Base-by-base conservation (phyloP, 352 stramenopile species). In the Phytophthora citricola region DNA sequence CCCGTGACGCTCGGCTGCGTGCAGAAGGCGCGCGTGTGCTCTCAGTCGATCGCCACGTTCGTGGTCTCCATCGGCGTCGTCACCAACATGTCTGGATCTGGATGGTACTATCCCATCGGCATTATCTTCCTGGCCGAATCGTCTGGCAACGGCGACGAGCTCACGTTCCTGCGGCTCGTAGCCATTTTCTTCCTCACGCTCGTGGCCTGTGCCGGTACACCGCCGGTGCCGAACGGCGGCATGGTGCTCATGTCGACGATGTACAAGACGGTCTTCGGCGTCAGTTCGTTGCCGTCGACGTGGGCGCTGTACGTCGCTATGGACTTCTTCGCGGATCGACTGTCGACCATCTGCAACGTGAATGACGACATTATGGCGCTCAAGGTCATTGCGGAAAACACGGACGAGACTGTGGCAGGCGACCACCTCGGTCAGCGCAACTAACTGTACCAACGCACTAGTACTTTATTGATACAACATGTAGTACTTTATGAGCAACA, bases 301-400 rank as follows among this genome's bases (percentile, higher is more conserved):
- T 92, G 90, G 59, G 72, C 70, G 12, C 73, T 89, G 5, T 80
- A 89, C 41, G 56, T 89, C 17, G 75, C 85, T 1, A 76, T 89
- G 54, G 81, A 93, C 44, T 89, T 90, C 50, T 63, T 93, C 24
- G 69, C 81, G 9, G 83, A 92, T 27, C 86, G 86, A 47, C 65
- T 94, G 34, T 67, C 67, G n/a, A 86, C 84, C 0, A 66, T 86
- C 43, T 89, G 84, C 70, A 92, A 94, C 50, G 83, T 94, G 6
- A 91, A 91, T 53, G 86, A 91, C 48, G 86, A 93, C 66, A 76
- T 89, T 57, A 89, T 92, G 78, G 84, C 82, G 31, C 76, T 92
- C 41, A 89, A 90, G 59, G 74, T 90, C 34, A 90, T 92, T 39
- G 78, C 84, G 7, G 81, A 91, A 40, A 91, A 76, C 48, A 91